Evolutionary conservation across 2,329 filamentous ascomycete genomes (phyloP).

Genomic region (Diaporthe vaccinii): DNA sequence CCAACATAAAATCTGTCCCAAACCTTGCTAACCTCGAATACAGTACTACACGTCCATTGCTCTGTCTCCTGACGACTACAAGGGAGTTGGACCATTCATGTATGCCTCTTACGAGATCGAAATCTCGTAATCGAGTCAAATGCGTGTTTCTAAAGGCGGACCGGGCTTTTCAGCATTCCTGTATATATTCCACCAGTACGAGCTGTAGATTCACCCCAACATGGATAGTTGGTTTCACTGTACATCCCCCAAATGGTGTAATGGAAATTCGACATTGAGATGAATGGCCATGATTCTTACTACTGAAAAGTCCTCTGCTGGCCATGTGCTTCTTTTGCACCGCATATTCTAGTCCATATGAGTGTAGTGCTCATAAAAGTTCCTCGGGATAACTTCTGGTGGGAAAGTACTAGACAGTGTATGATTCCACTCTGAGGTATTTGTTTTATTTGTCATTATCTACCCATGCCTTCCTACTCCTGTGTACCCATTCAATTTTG

Average conservation of each 20-base stretch:
- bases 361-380: neutral
- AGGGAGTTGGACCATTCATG: constrained; percentile 51
- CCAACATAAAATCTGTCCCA: neutral
- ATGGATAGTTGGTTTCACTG: neutral
- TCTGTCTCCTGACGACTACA: constrained; percentile 49
- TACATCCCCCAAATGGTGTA: neutral
- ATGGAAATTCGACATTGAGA: neutral
- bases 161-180: constrained; percentile 9
- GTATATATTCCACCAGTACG: constrained; percentile 17
- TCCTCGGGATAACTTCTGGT: neutral
- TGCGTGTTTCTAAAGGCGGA: neutral
- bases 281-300: neutral
- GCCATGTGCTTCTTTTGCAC: neutral
- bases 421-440: too few species aligned
- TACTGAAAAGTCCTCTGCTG: neutral
- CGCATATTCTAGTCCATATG: neutral
- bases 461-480: too few species aligned
- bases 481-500: too few species aligned
- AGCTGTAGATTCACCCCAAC: constrained; percentile 1
- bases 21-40: neutral
- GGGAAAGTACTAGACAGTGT: too few species aligned
- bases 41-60: constrained; percentile 54
- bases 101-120: constrained; percentile 49
- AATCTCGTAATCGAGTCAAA: neutral
- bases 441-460: too few species aligned